Evolutionary conservation across 2,329 filamentous ascomycete species (phyloP).

Genomic region (Lizonia empirigonia): DNA sequence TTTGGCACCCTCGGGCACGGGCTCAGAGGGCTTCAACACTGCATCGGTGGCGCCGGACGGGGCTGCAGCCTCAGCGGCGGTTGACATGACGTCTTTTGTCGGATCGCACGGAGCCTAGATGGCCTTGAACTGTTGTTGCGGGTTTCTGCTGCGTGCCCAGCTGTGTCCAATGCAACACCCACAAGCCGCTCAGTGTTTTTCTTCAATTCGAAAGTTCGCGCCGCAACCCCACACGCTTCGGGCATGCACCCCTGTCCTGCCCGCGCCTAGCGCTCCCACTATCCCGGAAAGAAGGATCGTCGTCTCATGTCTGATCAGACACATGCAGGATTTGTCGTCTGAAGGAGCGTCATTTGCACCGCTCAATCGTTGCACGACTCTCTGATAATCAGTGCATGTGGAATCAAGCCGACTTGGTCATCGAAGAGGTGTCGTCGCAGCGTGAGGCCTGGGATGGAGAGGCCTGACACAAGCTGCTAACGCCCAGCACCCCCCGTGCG

Average conservation of each 20-base stretch:
- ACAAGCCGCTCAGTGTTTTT: neutral
- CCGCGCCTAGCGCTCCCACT: neutral
- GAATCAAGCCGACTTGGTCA: no score
- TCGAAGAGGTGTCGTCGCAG: no score
- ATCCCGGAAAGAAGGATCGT: no score
- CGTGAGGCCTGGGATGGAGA: no score
- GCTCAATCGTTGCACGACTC: no score
- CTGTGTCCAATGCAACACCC: neutral
- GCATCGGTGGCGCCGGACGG: constrained; percentile 67
- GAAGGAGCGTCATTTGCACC: no score
- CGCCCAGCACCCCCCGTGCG: no score
- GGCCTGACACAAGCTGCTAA: no score
- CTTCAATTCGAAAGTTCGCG: constrained; percentile 1
- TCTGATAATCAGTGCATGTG: no score
- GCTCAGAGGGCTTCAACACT: constrained; percentile 82
- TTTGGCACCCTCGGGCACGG: constrained; percentile 77
- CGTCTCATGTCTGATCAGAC: no score
- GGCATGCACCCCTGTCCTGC: constrained; percentile 2
- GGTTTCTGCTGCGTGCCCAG: constrained; percentile 2
- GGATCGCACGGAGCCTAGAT: constrained; percentile 1
- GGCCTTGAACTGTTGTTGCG: constrained; percentile 4
- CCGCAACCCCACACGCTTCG: constrained; percentile 10
- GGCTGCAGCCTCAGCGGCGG: constrained; percentile 36
- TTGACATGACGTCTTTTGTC: constrained; percentile 26
- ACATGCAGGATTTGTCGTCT: no score